Conservation (phyloP, 192 early-diverging fungal genomes). For the Oehlia diaphana region DNA sequence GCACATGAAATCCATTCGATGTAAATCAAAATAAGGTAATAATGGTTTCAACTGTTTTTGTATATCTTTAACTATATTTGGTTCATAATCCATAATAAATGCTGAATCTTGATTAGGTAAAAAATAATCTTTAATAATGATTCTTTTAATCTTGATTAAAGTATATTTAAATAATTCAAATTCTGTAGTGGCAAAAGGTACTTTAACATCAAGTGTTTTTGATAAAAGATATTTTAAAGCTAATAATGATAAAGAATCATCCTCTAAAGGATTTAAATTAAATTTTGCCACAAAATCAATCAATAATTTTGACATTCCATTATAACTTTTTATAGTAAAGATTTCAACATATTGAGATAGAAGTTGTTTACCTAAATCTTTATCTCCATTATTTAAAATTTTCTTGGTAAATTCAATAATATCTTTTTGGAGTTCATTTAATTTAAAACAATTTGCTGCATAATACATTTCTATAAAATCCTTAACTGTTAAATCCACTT, state of each 20-base stretch:
- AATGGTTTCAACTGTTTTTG: background rate
- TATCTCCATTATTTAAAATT: background rate
- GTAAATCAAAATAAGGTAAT: background rate
- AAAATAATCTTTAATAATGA: too few relatives aligned
- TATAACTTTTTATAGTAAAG: background rate
- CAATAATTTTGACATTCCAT: background rate
- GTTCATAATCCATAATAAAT: too few relatives aligned
- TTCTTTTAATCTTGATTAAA: background rate
- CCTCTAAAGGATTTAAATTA: background rate
- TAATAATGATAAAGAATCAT: background rate
- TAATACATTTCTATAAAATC: background rate
- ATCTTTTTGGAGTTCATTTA: background rate
- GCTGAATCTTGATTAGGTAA: background rate
- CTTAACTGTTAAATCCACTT: background rate
- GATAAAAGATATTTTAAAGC: background rate
- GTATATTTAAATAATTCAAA: background rate
- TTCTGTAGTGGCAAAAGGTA: background rate
- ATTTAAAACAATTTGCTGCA: background rate
- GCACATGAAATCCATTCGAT: background rate
- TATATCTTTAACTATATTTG: too few relatives aligned
- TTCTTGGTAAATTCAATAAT: background rate
- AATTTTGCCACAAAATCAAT: background rate
- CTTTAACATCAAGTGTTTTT: background rate
- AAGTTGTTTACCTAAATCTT: background rate
- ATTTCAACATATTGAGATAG: background rate